Percentiles rank a stretch among this genome's conserved stretches.
phyloP scores from a whole-genome alignment of 345 rosid genomes.

The Syzygium jambos region DNA sequence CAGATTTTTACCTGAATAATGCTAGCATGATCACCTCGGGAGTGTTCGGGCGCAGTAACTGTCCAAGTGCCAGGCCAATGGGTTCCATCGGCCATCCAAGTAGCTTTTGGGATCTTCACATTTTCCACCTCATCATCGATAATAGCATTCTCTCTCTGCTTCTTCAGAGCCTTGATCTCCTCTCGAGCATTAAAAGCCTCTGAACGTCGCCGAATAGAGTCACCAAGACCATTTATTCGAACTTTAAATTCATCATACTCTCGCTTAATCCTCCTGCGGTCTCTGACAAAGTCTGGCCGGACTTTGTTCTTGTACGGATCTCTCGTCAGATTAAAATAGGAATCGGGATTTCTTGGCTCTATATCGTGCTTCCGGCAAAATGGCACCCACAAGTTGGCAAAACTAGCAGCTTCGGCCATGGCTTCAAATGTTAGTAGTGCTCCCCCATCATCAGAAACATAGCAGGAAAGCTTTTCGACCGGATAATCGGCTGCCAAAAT shows the following conservation, averaged over 20 bases:
- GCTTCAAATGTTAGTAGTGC: conserved; percentile 83
- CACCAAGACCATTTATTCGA: conserved; percentile 52
- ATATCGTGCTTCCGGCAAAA: conserved; percentile 70
- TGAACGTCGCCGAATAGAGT: conserved; percentile 61
- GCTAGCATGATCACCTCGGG: conserved; percentile 75
- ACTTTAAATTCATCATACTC: conserved; percentile 85
- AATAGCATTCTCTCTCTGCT: conserved; percentile 31
- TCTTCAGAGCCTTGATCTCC: conserved; percentile 63
- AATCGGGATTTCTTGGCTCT: conserved; percentile 81
- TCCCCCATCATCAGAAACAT: conserved; percentile 81
- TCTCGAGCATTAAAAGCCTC: conserved; percentile 70
- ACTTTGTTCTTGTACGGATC: conserved; percentile 81
- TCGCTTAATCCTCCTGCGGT: conserved; percentile 57
- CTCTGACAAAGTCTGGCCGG: conserved; percentile 63
- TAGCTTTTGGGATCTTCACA: conserved; percentile 63
- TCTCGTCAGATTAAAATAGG: conserved; percentile 55
- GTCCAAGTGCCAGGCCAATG: conserved; percentile 89
- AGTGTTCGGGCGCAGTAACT: conserved; percentile 44
- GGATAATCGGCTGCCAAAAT: conserved; percentile 75
- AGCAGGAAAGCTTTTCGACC: conserved; percentile 71
- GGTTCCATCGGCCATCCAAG: conserved; percentile 84
- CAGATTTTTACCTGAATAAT: conserved; percentile 47
- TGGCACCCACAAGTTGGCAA: conserved; percentile 79
- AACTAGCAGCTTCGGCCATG: conserved; percentile 91
- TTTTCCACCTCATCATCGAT: conserved; percentile 43